Percentiles rank a stretch among this genome's conserved stretches.
phyloP scores from a whole-genome alignment of 371 early-diverging fungal genomes.

The Mucor circinelloides region DNA sequence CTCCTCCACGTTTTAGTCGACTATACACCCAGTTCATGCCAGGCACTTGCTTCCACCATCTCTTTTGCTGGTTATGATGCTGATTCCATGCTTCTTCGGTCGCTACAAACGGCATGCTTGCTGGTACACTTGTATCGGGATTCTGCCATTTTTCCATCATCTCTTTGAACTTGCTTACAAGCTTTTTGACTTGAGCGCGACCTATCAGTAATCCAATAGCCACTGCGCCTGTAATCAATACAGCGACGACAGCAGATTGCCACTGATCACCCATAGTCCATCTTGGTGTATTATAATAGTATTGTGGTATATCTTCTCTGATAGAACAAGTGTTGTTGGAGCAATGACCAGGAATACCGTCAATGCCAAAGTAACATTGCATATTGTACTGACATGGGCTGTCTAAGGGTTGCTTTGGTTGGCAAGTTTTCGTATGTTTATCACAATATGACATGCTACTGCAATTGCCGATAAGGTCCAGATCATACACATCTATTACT shows the following conservation, averaged over 20 bases:
- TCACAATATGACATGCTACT: slow-evolving; percentile 49
- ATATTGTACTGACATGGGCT: slow-evolving; percentile 41
- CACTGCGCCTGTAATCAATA: slow-evolving; percentile 37
- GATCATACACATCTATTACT: slow-evolving; percentile 40
- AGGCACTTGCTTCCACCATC: slow-evolving; percentile 46
- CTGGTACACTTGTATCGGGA: slow-evolving; percentile 12
- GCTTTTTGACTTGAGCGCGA: slow-evolving; percentile 32
- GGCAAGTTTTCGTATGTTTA: slow-evolving; percentile 42
- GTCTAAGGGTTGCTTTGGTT: slow-evolving; percentile 44
- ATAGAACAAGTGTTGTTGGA: slow-evolving; percentile 35
- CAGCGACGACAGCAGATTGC: slow-evolving; percentile 37
- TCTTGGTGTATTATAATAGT: slow-evolving; percentile 33
- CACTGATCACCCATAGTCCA: slow-evolving; percentile 52
- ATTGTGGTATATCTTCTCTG: slow-evolving; percentile 39
- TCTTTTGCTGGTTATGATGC: slow-evolving; percentile 10
- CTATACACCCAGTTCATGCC: slow-evolving; percentile 41
- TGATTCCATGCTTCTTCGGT: slow-evolving; percentile 29
- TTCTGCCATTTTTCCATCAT: slow-evolving; percentile 43
- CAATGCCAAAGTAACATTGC: slow-evolving; percentile 44
- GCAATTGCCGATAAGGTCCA: slow-evolving; percentile 49
- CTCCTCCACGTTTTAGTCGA: slow-evolving; percentile 19
- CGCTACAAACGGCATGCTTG: neutral
- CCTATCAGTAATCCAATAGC: slow-evolving; percentile 34
- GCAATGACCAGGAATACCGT: slow-evolving; percentile 48
- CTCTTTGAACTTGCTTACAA: slow-evolving; percentile 24